These are phyloP conservation scores for Blastomyces silverae DNA, from an alignment of 2,329 filamentous ascomycete species.

Conservation along the genomic window DNA sequence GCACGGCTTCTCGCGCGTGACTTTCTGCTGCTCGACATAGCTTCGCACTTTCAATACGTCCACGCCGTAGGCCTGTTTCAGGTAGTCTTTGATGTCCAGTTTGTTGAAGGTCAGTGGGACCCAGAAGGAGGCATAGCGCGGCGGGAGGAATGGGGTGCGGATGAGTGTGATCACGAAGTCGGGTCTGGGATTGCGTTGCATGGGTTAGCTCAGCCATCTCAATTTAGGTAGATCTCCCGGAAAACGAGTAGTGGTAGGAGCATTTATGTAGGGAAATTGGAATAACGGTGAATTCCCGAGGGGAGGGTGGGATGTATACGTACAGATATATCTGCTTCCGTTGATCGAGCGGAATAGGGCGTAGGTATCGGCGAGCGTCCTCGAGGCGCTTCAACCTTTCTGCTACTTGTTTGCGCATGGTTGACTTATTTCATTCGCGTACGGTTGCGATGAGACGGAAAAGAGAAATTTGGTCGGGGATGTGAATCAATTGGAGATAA, in stretches of 20 bases:
- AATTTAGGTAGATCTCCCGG: background rate
- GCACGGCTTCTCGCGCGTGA: slow-evolving; percentile 42
- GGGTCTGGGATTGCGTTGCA: slow-evolving; percentile 52
- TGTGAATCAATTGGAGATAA: background rate
- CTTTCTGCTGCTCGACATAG: slow-evolving; percentile 64
- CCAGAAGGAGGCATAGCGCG: slow-evolving; percentile 79
- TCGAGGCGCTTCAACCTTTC: background rate
- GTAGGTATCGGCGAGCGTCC: background rate
- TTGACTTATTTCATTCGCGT: slow-evolving; percentile 6
- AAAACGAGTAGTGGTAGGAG: background rate
- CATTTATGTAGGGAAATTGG: background rate
- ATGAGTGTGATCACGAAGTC: slow-evolving; percentile 74
- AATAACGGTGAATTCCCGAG: slow-evolving; percentile 4
- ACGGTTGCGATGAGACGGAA: background rate
- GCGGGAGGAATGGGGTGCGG: slow-evolving; percentile 62
- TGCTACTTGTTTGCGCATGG: slow-evolving; percentile 12
- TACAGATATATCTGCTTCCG: slow-evolving; percentile 46
- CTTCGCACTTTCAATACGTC: slow-evolving; percentile 67
- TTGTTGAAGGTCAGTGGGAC: slow-evolving; percentile 93
- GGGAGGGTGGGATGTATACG: slow-evolving; percentile 16
- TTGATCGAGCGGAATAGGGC: slow-evolving; percentile 20
- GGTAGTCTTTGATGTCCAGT: slow-evolving; percentile 91
- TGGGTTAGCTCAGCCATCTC: background rate
- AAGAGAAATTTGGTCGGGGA: background rate
- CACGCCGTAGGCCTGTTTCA: slow-evolving; percentile 77